A percentile compares a stretch with the other conserved stretches of the same genome.
These are phyloP conservation scores for Rhynchosporium graminicola DNA, from an alignment of 2,329 filamentous ascomycete species.

Conservation along the genomic window DNA sequence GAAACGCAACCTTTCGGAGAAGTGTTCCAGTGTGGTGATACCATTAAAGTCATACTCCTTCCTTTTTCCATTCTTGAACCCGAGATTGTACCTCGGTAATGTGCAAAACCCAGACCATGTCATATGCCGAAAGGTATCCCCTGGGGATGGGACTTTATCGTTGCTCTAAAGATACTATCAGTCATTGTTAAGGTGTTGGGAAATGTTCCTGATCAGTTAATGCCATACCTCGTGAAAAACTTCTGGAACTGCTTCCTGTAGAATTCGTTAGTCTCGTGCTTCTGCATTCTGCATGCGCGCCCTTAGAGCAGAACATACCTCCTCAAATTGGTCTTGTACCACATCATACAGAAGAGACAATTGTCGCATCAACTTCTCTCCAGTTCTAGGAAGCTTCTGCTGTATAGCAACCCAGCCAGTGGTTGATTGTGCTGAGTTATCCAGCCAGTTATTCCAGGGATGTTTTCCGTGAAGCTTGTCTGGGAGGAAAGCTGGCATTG, in stretches of 20 bases:
- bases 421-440: neutral
- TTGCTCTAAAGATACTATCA: neutral
- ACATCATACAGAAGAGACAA: neutral
- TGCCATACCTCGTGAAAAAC: neutral
- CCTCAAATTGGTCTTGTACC: slow-evolving; percentile 2
- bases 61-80: neutral
- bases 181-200: neutral
- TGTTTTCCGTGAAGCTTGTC: slow-evolving; percentile 2
- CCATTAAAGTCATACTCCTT: neutral
- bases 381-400: slow-evolving; percentile 1
- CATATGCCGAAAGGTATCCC: slow-evolving; percentile 4
- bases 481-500: slow-evolving; percentile 1
- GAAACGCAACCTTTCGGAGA: neutral
- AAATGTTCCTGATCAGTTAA: neutral
- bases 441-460: slow-evolving; percentile 3
- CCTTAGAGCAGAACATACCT: neutral
- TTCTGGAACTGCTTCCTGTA: neutral
- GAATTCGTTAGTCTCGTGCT: neutral
- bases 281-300: neutral
- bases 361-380: neutral
- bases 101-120: slow-evolving; percentile 4
- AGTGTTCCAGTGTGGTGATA: neutral
- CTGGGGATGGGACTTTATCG: neutral
- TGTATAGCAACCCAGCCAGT: slow-evolving; percentile 4
- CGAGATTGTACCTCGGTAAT: neutral